phyloP scores from a whole-genome alignment of 345 rosid species.

The Arabis hirsuta region DNA sequence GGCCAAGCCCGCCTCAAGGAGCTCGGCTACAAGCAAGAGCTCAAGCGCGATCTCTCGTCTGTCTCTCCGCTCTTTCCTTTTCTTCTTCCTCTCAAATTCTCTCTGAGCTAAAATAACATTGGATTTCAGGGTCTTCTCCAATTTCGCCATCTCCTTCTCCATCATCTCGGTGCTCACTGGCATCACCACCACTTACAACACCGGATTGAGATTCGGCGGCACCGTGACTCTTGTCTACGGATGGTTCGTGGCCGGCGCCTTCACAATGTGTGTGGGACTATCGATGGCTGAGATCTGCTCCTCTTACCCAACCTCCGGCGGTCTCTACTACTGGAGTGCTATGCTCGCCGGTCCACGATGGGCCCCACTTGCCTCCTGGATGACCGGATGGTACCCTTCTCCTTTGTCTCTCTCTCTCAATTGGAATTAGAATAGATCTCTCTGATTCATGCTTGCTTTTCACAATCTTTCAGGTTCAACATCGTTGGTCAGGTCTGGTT shows the following conservation, averaged over 20 bases:
- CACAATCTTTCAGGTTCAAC: conserved; percentile 77
- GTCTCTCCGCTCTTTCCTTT: conserved; percentile 28
- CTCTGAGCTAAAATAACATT: not conserved
- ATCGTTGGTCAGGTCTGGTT: conserved; percentile 84
- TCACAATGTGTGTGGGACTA: conserved; percentile 86
- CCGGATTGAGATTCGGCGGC: conserved; percentile 81
- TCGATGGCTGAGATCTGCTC: conserved; percentile 99
- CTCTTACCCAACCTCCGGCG: conserved; percentile 95
- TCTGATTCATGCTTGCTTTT: conserved; percentile 34
- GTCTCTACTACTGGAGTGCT: conserved; percentile 99
- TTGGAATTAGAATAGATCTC: not conserved
- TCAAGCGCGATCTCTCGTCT: conserved; percentile 95
- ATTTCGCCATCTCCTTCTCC: conserved; percentile 93
- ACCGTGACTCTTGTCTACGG: conserved; percentile 83
- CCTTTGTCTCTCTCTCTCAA: too few relatives aligned
- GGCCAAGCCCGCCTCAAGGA: conserved; percentile 75
- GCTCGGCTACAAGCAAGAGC: conserved; percentile 98
- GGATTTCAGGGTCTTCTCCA: conserved; percentile 80
- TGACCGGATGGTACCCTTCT: conserved; percentile 77
- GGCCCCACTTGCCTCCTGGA: conserved; percentile 98
- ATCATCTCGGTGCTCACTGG: conserved; percentile 91
- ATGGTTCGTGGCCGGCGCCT: conserved; percentile 78
- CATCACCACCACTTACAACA: conserved; percentile 86
- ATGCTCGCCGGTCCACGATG: conserved; percentile 87
- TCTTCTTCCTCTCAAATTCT: not conserved